Percentiles rank a stretch among this genome's conserved stretches.
phyloP scores from a whole-genome alignment of 495 filamentous ascomycete species.

The Aspergillus cavernicola region DNA sequence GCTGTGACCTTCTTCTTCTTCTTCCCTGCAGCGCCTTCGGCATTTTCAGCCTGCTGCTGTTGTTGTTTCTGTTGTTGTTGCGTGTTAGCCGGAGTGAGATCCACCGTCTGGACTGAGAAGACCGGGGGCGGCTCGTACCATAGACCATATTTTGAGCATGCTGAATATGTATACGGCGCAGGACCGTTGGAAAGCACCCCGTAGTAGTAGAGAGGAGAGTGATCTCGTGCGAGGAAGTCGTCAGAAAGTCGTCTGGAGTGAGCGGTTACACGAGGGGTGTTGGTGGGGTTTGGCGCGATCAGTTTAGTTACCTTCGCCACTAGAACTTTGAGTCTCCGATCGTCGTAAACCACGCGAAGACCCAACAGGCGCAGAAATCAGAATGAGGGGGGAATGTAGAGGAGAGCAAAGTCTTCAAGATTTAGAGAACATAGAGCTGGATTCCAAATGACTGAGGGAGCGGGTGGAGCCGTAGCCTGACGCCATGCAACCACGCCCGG shows the following conservation, averaged over 20 bases:
- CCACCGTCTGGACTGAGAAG: not conserved
- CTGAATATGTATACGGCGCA: constrained; percentile 32
- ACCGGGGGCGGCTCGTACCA: constrained; percentile 55
- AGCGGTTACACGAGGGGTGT: constrained; percentile 5
- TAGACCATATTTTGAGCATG: constrained; percentile 99
- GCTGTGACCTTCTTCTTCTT: constrained; percentile 99
- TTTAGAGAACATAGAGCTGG: not conserved
- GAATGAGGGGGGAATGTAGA: not conserved
- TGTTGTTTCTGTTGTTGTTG: constrained; percentile 64
- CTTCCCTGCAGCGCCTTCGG: constrained; percentile 67
- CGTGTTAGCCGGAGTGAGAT: not conserved
- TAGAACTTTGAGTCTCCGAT: not conserved
- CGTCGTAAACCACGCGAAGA: not conserved
- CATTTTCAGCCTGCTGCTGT: constrained; percentile 89
- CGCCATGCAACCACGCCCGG: constrained; percentile 7
- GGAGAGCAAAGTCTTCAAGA: not conserved
- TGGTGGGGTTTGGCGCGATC: not conserved
- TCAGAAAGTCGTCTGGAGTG: not conserved
- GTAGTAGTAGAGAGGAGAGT: not conserved
- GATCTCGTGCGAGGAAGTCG: not conserved
- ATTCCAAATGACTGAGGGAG: not conserved
- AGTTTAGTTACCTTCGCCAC: constrained; percentile 1
- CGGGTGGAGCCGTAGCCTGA: constrained; percentile 12
- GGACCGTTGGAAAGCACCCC: not conserved
- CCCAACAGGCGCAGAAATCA: not conserved